Base-by-base conservation (phyloP, 148 eudicot genomes). In the Limonium bicolor region DNA sequence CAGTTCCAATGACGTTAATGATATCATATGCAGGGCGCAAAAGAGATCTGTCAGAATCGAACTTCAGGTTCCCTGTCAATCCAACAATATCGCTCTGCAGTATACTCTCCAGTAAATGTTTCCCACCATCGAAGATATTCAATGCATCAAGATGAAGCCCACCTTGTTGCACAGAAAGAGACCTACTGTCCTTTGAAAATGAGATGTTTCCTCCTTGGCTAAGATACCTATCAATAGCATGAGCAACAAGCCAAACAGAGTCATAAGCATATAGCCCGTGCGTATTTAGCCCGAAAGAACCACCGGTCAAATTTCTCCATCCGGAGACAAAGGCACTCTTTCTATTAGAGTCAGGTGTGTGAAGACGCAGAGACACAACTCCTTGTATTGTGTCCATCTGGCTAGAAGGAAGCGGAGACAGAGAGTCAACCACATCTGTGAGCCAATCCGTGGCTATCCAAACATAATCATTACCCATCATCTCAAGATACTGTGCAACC, bases 401-500 rank as follows among this genome's bases (percentile, higher is more conserved):
- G 17, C 59, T 72, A 10, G 64, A 27, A 14, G 70, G 68, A 39
- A 77, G 56, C 36, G 72, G 74, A 15, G 74, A 62, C 36, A 65
- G 48, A 10, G 95, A 66, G 61, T 90, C 99, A 21, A 80, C 35
- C 59, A 57, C 56, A 24, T 87, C 66, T 6, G 95, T 67, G 58
- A 90, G 88, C 95, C 95, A 90, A 53, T 90, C 99, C 0, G 95
- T 90, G 14, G 82, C 68, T 36, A 90, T 69, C 95, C 99, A 90
- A 56, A 64, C 99, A 60, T 80, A 80, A 27, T 93, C 95, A 42
- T 69, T 77, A n/a, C 67, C 78, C 75, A 73, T 66, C 94, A 90
- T 77, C 45, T 80, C 80, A 40, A 90, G 81, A 67, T 68, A 78
- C 18, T 59, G 65, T 18, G 95, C 93, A 47, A 76, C 93, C 25